Conservation (phyloP, 2,329 filamentous ascomycete species). For the Colletotrichum higginsianum region DNA sequence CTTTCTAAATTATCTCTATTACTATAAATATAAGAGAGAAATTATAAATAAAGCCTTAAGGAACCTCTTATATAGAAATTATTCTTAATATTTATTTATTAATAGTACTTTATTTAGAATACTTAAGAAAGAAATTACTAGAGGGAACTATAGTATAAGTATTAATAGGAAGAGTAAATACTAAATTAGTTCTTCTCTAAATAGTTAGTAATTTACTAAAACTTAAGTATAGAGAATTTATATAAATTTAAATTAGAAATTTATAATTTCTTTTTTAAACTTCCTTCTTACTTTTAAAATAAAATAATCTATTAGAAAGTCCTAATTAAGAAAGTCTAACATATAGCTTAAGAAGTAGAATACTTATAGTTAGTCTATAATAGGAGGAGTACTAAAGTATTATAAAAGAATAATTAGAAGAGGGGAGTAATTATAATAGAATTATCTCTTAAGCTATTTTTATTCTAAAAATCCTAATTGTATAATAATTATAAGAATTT, state of each 20-base stretch:
- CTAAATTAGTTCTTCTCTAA: neutral
- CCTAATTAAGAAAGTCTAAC: too few relatives aligned
- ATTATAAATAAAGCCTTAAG: neutral
- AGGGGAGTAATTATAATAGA: too few relatives aligned
- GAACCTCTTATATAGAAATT: accelerated
- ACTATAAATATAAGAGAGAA: neutral
- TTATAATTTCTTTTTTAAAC: neutral
- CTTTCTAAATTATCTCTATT: neutral
- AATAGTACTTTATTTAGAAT: neutral
- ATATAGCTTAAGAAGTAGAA: too few relatives aligned
- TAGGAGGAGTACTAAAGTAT: too few relatives aligned
- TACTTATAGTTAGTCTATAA: too few relatives aligned
- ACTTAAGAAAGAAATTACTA: neutral
- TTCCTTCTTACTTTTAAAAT: neutral
- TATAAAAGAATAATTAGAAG: too few relatives aligned
- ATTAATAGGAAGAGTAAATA: neutral
- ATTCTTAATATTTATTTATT: neutral
- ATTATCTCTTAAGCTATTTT: too few relatives aligned
- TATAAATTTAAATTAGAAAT: neutral
- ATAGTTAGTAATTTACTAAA: neutral
- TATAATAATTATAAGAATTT: too few relatives aligned
- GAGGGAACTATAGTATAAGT: neutral
- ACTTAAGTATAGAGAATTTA: neutral
- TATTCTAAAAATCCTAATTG: too few relatives aligned
- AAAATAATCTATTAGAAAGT: too few relatives aligned